Percentiles rank a stretch among this genome's conserved stretches.
Evolutionary conservation across 1,139 yeast species (phyloP).

Genomic region (Hyphopichia pseudoburtonii): DNA sequence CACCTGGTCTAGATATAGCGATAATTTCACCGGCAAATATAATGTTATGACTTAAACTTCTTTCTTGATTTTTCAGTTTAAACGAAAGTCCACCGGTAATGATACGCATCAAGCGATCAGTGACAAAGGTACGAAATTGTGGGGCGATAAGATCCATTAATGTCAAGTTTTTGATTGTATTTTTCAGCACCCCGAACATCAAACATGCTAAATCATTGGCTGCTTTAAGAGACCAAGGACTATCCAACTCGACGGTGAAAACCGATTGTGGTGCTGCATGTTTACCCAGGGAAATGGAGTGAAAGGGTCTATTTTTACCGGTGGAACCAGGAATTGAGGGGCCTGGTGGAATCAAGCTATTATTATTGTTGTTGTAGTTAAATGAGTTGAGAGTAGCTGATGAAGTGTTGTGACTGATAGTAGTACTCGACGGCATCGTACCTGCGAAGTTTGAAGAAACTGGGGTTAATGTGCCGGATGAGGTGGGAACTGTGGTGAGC

Average conservation of each 20-base stretch:
- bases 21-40: slow-evolving; percentile 57
- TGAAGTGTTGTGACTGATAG: slow-evolving; percentile 8
- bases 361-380: no score
- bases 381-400: slow-evolving; percentile 19
- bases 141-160: slow-evolving; percentile 78
- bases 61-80: slow-evolving; percentile 13
- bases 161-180: slow-evolving; percentile 60
- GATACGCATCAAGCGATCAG: slow-evolving; percentile 48
- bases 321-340: slow-evolving; percentile 6
- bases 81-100: slow-evolving; percentile 23
- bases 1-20: slow-evolving; percentile 53
- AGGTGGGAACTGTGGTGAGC: neutral
- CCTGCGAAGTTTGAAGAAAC: slow-evolving; percentile 1
- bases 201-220: slow-evolving; percentile 89
- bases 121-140: slow-evolving; percentile 66
- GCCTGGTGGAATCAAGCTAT: slow-evolving; percentile 9
- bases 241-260: slow-evolving; percentile 72
- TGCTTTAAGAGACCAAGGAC: slow-evolving; percentile 80
- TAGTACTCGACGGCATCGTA: neutral
- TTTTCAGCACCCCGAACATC: slow-evolving; percentile 77
- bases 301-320: slow-evolving; percentile 48
- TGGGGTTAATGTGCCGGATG: slow-evolving; percentile 3
- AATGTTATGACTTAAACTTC: slow-evolving; percentile 25
- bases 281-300: slow-evolving; percentile 61
- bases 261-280: slow-evolving; percentile 77